phyloP scores from a whole-genome alignment of 495 filamentous ascomycete genomes.

The Neurospora tetrasperma region DNA sequence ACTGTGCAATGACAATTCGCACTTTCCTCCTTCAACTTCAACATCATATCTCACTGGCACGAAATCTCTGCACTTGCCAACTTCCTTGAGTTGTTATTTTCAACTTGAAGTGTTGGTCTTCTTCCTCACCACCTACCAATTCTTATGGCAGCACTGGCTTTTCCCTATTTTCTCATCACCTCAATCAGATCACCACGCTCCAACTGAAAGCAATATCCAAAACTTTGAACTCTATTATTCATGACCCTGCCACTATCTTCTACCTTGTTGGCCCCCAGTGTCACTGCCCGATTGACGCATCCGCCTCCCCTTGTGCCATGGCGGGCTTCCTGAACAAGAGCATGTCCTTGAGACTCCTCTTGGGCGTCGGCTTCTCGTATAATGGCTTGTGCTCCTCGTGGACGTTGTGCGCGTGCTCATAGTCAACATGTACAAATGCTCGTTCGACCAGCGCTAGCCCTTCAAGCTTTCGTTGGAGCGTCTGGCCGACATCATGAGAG shows the following conservation, averaged over 20 bases:
- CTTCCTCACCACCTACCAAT: background rate
- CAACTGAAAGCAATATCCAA: background rate
- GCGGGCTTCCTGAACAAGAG: constrained; percentile 28
- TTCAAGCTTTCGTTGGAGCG: constrained; percentile 45
- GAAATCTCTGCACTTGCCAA: background rate
- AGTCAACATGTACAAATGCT: constrained; percentile 50
- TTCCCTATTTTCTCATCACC: background rate
- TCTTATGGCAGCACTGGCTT: background rate
- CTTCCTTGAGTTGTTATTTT: background rate
- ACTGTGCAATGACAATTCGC: background rate
- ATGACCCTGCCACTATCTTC: background rate
- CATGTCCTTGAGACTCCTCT: constrained; percentile 27
- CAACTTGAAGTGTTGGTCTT: background rate
- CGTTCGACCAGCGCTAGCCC: constrained; percentile 42
- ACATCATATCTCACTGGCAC: background rate
- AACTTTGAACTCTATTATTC: background rate
- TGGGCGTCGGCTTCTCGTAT: constrained; percentile 28
- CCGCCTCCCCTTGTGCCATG: constrained; percentile 11
- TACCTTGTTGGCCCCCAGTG: background rate
- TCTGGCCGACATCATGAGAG: constrained; percentile 45
- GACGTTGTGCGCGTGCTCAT: constrained; percentile 38
- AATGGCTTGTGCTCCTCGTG: constrained; percentile 45
- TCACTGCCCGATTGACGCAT: background rate
- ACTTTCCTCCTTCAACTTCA: background rate
- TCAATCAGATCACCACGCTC: background rate